Evolutionary conservation across 371 early-diverging fungal genomes (phyloP).

Genomic region (Mortierella sp.): DNA sequence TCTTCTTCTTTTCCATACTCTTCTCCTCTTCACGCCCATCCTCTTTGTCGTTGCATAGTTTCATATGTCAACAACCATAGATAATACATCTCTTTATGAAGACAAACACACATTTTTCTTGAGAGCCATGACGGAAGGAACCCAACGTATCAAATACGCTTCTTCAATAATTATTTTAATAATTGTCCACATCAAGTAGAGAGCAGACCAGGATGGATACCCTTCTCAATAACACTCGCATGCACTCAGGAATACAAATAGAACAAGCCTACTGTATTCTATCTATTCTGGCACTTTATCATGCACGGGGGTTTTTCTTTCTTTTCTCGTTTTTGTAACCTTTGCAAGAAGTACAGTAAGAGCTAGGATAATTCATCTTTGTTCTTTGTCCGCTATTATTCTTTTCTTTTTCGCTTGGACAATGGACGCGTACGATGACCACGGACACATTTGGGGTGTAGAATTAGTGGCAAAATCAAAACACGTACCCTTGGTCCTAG

Average conservation of each 20-base stretch:
- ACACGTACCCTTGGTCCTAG: too few species aligned
- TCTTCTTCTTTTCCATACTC: neutral
- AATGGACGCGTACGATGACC: neutral
- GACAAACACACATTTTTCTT: neutral
- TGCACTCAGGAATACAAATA: neutral
- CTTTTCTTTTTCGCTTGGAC: neutral
- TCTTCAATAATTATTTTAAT: neutral
- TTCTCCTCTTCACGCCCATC: neutral
- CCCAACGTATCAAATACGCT: too few species aligned
- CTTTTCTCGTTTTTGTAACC: neutral
- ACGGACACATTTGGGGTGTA: too few species aligned
- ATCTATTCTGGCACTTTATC: neutral
- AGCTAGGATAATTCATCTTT: neutral
- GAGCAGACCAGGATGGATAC: neutral
- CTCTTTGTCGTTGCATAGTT: neutral
- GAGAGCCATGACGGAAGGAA: conserved; percentile 8
- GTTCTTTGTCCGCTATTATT: neutral
- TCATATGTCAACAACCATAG: neutral
- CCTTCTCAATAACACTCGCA: neutral
- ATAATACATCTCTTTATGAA: neutral
- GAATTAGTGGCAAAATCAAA: too few species aligned
- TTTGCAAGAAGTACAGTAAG: neutral
- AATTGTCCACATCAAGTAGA: neutral
- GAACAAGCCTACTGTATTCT: neutral
- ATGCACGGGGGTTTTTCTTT: neutral